Conservation (phyloP, 306 rosid genomes). For the Prunus campanulata region DNA sequence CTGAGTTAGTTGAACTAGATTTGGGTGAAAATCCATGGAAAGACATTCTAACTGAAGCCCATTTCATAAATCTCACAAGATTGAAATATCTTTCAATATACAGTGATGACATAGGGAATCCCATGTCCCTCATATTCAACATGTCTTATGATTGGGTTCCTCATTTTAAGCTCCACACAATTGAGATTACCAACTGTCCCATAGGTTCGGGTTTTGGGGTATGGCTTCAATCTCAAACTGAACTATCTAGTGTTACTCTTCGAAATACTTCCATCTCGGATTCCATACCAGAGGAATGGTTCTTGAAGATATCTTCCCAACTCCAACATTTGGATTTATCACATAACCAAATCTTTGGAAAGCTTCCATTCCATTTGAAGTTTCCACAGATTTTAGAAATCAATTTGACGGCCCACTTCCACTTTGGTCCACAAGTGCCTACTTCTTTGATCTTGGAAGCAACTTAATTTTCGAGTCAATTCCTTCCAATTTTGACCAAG, state of each 20-base stretch:
- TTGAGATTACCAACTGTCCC: neutral
- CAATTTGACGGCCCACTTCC: neutral
- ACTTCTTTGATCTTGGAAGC: neutral
- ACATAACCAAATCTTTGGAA: neutral
- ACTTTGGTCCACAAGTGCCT: neutral
- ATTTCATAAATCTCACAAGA: slow-evolving; percentile 14
- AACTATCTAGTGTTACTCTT: neutral
- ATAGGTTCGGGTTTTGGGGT: neutral
- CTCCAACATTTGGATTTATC: neutral
- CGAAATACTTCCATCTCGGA: neutral
- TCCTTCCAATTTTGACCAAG: neutral
- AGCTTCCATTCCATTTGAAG: neutral
- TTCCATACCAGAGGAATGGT: neutral
- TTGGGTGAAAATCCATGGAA: neutral
- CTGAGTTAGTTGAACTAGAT: neutral
- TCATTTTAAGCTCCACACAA: slow-evolving; percentile 3
- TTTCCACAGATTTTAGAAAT: rapidly evolving
- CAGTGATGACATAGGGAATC: neutral
- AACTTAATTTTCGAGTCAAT: neutral
- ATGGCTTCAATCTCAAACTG: neutral
- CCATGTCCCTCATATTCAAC: slow-evolving; percentile 11
- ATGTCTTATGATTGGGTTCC: slow-evolving; percentile 12
- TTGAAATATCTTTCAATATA: neutral
- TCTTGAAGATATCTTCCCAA: neutral
- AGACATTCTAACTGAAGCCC: slow-evolving; percentile 9